Evolutionary conservation across 257 asterid species (phyloP).

Genomic region (Fraxinus quadrangulata): DNA sequence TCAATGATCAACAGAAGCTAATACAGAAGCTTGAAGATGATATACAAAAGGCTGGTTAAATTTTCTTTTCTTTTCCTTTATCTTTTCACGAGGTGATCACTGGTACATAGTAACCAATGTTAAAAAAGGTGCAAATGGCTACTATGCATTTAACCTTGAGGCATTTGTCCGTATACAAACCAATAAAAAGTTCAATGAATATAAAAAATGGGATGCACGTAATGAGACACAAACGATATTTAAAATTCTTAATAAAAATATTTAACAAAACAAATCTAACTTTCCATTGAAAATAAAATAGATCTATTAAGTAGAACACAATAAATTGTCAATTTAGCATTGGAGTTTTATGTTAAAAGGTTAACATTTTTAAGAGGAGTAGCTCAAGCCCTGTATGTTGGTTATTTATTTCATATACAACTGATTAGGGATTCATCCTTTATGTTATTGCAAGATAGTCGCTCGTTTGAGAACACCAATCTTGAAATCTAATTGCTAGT

Average conservation of each 20-base stretch:
- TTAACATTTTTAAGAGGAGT: neutral
- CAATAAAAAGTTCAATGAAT: neutral
- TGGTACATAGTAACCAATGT: constrained; percentile 1
- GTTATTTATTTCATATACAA: neutral
- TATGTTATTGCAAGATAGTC: too few relatives aligned
- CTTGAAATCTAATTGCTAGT: neutral
- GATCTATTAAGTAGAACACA: neutral
- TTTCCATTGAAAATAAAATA: neutral
- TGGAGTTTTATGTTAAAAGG: too few relatives aligned
- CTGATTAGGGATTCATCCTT: neutral
- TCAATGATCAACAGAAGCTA: constrained; percentile 78
- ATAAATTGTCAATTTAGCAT: neutral
- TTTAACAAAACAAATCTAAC: neutral
- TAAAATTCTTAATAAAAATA: neutral
- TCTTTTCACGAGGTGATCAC: constrained; percentile 16
- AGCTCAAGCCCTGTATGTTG: neutral
- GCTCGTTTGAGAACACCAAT: too few relatives aligned
- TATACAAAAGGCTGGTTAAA: constrained; percentile 66
- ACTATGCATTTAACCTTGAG: neutral
- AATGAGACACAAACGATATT: neutral
- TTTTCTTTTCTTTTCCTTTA: constrained; percentile 9
- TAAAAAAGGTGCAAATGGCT: neutral
- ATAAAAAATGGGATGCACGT: neutral
- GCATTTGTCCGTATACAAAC: neutral
- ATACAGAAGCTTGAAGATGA: constrained; percentile 98